Base-by-base conservation (phyloP, 2,329 filamentous ascomycete species). In the Sporothrix protearum region DNA sequence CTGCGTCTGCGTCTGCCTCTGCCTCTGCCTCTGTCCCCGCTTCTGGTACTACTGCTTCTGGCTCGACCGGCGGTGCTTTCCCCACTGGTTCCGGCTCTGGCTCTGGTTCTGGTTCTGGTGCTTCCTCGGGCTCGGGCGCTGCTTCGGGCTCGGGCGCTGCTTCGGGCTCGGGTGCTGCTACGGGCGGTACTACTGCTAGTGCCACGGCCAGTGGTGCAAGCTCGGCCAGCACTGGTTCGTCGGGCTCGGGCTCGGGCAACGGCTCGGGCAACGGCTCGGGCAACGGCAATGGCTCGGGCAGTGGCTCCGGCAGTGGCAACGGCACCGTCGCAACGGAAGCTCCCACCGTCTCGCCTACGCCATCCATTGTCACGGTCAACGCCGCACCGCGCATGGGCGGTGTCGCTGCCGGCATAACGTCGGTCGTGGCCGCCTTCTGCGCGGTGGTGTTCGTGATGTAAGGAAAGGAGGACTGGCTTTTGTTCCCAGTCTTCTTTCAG, bases 301-400 rank as follows among this genome's bases (percentile, higher is more conserved):
- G 33, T 8, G 53, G 51, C 47, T 30, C 59, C 10, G 63, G 39
- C 61, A 6, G 7, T 19, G 22, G 45, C 12, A 25, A 14, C 67
- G 36, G 12, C 49, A 57, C 33, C 28, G 7, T 19, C 39, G 2
- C 25, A 28, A 42, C 45, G 19, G 14, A 19, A 57, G 1, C 19
- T n/a, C 14, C 61, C 2, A 19, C 61, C 1, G 7, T 39, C 12
- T 6, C 36, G 12, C 39, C 70, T 19, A n/a, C 63, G 25, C 4
- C 63, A 19, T 49, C 70, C 19, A 8, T 71, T 8, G 70, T 68
- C 16, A 68, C 63, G 1, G 68, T 39, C 53, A 49, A 25, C 39
- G 59, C 59, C 8, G 9, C 69, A 9, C n/a, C 49, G 9, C 69
- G 61, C 7, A 16, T 47, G 70, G 64, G 53, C 30, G 14, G n/a